Conservation (phyloP, 1,284 basidiomycete genomes). For the Moesziomyces parantarcticus region DNA sequence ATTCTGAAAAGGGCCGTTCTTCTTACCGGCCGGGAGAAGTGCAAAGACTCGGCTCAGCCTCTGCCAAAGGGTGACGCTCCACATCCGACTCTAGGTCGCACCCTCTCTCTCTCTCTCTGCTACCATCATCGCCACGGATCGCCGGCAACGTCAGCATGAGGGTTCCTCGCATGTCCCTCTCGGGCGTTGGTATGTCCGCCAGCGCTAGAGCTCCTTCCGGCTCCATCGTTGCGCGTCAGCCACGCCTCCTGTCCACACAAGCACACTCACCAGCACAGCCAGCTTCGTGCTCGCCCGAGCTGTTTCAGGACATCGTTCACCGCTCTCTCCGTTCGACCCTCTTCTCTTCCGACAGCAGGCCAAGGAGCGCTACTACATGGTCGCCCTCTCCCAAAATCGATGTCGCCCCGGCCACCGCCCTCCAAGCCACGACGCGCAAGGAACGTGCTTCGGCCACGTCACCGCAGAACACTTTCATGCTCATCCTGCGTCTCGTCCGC, state of each 20-base stretch:
- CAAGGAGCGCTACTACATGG: too few species aligned
- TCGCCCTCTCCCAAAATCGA: too few species aligned
- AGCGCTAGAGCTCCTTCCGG: too few species aligned
- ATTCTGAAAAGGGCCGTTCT: slow-evolving; percentile 14
- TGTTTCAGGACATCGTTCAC: too few species aligned
- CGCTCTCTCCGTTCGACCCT: too few species aligned
- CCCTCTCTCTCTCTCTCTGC: too few species aligned
- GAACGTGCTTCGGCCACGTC: not conserved
- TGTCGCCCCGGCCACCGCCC: too few species aligned
- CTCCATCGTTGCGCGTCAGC: not conserved
- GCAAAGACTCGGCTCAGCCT: slow-evolving; percentile 1
- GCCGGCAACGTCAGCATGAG: slow-evolving; percentile 5
- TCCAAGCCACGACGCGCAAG: too few species aligned
- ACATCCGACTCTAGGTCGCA: not conserved
- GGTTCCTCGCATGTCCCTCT: slow-evolving; percentile 3
- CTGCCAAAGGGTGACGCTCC: slow-evolving; percentile 5
- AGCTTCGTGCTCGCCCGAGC: too few species aligned
- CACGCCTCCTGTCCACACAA: too few species aligned
- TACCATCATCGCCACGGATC: slow-evolving; percentile 6
- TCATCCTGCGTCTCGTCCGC: slow-evolving; percentile 30
- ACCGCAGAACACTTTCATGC: slow-evolving; percentile 10
- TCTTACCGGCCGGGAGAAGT: slow-evolving; percentile 37
- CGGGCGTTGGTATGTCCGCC: not conserved
- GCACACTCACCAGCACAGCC: too few species aligned
- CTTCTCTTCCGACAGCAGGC: too few species aligned